phyloP scores from a whole-genome alignment of 1,139 yeast genomes.

The Diutina rugosa region DNA sequence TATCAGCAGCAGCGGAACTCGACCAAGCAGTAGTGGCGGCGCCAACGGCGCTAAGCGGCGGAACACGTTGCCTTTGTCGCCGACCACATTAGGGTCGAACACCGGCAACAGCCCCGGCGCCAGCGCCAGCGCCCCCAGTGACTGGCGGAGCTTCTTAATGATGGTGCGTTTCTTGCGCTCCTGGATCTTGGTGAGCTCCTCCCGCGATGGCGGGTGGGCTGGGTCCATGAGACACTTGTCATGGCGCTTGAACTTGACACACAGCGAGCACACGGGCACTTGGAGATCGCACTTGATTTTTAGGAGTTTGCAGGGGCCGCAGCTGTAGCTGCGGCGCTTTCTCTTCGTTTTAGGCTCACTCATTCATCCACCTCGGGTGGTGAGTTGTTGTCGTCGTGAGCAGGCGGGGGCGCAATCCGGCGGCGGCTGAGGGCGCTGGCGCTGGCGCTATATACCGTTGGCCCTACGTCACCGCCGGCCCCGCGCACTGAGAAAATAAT shows the following conservation, averaged over 20 bases:
- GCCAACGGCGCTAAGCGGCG: not conserved
- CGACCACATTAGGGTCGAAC: not conserved
- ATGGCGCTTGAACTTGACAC: conserved; percentile 28
- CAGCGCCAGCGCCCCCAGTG: not conserved
- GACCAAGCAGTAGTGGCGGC: too few species aligned
- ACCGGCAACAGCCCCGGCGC: not conserved
- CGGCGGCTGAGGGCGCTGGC: not conserved
- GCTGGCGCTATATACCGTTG: not conserved
- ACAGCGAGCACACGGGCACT: conserved; percentile 33
- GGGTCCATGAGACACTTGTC: conserved; percentile 27
- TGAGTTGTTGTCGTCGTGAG: not conserved
- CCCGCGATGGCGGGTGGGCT: conserved; percentile 32
- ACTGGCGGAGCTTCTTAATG: not conserved
- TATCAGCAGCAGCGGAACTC: not conserved
- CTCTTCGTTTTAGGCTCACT: conserved; percentile 10
- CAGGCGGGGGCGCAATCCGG: not conserved
- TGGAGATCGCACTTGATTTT: conserved; percentile 41
- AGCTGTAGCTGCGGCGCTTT: conserved; percentile 38
- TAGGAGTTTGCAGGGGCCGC: conserved; percentile 42
- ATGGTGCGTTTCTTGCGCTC: conserved; percentile 2
- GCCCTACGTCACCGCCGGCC: not conserved
- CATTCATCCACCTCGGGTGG: conserved; percentile 1
- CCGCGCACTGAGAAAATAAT: not conserved
- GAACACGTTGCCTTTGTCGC: not conserved
- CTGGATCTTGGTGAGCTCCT: conserved; percentile 7